A percentile compares a stretch with the other conserved stretches of the same genome.
These are phyloP conservation scores for Penicillium sp. DNA, from an alignment of 2,329 filamentous ascomycete species.

Conservation along the genomic window DNA sequence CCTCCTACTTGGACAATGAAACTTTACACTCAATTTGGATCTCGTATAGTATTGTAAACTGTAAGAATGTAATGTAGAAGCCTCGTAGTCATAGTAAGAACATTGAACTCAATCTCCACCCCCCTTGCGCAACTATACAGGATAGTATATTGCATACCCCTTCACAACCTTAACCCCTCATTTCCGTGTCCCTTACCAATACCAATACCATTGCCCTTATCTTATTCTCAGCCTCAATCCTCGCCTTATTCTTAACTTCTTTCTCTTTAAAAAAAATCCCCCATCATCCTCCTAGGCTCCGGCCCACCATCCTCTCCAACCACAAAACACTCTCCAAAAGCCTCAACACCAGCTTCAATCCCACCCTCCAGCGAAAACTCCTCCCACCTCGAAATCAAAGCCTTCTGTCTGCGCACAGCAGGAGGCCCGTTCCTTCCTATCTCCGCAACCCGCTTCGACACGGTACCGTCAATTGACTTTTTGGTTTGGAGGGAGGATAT, in stretches of 20 bases:
- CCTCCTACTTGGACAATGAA: constrained; percentile 1
- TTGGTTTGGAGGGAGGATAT: no score
- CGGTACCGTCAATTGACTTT: no score
- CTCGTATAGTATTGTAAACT: background rate
- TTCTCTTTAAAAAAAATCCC: background rate
- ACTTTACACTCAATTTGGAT: background rate
- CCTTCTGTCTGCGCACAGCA: no score
- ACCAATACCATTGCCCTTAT: background rate
- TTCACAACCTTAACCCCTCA: background rate
- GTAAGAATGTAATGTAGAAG: background rate
- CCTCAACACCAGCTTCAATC: no score
- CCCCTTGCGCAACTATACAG: background rate
- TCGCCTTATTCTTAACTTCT: background rate
- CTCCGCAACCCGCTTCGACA: no score
- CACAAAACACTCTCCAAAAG: no score
- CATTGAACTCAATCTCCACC: background rate
- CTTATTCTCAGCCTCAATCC: background rate
- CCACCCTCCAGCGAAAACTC: no score
- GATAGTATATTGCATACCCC: background rate
- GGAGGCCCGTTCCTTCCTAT: no score
- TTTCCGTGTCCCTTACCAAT: background rate
- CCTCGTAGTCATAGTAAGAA: background rate
- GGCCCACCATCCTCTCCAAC: no score
- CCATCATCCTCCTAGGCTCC: no score
- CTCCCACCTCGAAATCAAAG: no score